Base-by-base conservation (phyloP, 805 yeast genomes). In the Candida sithepensis region DNA sequence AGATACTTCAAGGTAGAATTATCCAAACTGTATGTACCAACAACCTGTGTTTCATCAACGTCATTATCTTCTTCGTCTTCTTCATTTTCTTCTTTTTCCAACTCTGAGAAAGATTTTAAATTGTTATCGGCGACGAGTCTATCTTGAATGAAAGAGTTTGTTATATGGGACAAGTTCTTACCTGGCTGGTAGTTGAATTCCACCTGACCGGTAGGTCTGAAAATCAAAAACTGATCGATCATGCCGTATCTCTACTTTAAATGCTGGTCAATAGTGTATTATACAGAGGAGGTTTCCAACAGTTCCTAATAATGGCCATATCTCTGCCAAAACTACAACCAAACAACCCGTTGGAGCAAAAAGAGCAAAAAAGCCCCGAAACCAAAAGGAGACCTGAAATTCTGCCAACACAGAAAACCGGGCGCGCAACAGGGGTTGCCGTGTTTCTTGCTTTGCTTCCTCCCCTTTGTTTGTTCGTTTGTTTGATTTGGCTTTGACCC, bases 141-240 rank as follows among this genome's bases (percentile, higher is more conserved):
- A 34, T 72, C 72, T n/a, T 74, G 65, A 40, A 82, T 71, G 37
- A 82, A 69, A 8, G 74, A 60, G 54, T 79, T 79, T 44, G 77
- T 61, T 1, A 76, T 66, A 2, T 66, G 41, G 14, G 79, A 64
- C 16, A 75, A 49, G 33, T 67, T 51, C 64, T 67, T 56, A 55
- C 58, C 69, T 2, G 70, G 65, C 26, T 73, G 69, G 47, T 73
- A 63, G 55, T 72, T 71, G 73, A 75, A 80, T 14, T 74, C 65
- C 21, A 81, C 81, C 10, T 72, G 59, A 1, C 87, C 87, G 9
- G 78, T 73, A 0, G 73, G 71, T 3, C 75, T 68, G 60, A 80
- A 79, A 1, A 81, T 69, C 9, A 72, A 56, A 46, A 78, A 69
- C 52, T 72, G 78, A 52, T 77, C 81, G 40, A 77, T 68, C 80